Evolutionary conservation across 768 basidiomycete genomes (phyloP), one percentile per base, ranked within the genome.

Genomic region (Hypsizygus marmoreus): DNA sequence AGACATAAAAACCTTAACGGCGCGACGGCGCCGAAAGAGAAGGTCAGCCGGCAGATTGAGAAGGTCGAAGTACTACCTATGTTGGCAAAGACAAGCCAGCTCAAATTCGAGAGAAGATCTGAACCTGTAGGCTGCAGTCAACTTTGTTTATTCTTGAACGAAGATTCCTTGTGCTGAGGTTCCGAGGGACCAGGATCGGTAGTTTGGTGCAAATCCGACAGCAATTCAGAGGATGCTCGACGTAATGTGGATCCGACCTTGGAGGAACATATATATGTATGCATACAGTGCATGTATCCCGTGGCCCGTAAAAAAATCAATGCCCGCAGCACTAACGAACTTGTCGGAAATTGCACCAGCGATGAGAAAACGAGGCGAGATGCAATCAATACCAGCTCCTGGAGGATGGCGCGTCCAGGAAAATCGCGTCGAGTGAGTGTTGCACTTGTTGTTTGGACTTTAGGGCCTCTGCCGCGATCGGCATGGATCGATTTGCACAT

Each of bases 211-310:
- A 43, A 24, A 29, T 52, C 46, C 44, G 50, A 52, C 40, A 26
- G 29, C 17, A 14, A n/a, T 19, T n/a, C 9, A 30, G 19, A 2
- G 13, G 17, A 37, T 19, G n/a, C 31, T 40, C 16, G 3, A 39
- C n/a, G 28, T 12, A 3, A 26, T 24, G 7, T 33, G 50, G 50
- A 46, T 56, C 51, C 54, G 54, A 50, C 31, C 29, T 53, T 30
- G 23, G 51, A 56, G 54, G 54, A 51, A 43, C 30, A 42, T 31
- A 28, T 40, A 29, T 31, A 30, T 2, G 34, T 19, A 13, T 12
- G 35, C 20, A 10, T 45, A 28, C 16, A 19, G 25, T 25, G 16
- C 19, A 41, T 38, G 14, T n/a, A n/a, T n/a, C n/a, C n/a, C n/a
- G n/a, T n/a, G n/a, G n/a, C n/a, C 29, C 30, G 33, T 24, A 19